A percentile compares a stretch with the other conserved stretches of the same genome.
These are phyloP conservation scores for Lachnellula cervina DNA, from an alignment of 2,329 filamentous ascomycete species.

Conservation along the genomic window DNA sequence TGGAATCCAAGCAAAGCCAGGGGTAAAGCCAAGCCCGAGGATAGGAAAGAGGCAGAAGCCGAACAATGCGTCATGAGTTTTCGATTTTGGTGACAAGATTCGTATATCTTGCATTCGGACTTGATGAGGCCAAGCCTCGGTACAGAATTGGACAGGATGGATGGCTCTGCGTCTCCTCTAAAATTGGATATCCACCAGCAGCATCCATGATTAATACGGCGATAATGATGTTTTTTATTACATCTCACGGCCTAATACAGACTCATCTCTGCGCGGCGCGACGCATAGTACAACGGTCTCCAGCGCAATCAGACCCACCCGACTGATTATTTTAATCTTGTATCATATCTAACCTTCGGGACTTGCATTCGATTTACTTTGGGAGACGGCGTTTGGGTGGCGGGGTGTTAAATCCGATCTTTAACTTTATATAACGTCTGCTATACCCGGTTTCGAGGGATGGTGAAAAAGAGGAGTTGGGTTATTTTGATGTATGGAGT, in stretches of 20 bases:
- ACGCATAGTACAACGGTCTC: not conserved
- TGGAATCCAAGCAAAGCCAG: constrained; percentile 27
- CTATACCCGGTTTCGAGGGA: not conserved
- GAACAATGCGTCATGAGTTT: constrained; percentile 1
- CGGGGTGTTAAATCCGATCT: not conserved
- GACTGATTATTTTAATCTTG: not conserved
- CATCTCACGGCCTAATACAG: no score
- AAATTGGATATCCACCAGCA: no score
- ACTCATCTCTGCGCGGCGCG: no score
- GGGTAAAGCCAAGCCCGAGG: constrained; percentile 37
- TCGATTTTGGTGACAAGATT: not conserved
- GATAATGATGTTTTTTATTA: no score
- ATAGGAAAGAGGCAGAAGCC: constrained; percentile 36
- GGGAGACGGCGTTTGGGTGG: not conserved
- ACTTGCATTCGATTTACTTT: not conserved
- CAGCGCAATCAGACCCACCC: not conserved
- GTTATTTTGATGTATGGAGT: not conserved
- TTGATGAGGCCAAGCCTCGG: not conserved
- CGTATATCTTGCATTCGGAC: not conserved
- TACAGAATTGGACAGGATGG: not conserved
- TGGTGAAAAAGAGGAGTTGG: not conserved
- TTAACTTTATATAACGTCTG: not conserved
- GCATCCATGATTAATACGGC: no score
- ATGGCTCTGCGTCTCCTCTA: no score
- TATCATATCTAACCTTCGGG: not conserved